Base-by-base conservation (phyloP, 164 flowering plant species). In the Aristolochia contorta region DNA sequence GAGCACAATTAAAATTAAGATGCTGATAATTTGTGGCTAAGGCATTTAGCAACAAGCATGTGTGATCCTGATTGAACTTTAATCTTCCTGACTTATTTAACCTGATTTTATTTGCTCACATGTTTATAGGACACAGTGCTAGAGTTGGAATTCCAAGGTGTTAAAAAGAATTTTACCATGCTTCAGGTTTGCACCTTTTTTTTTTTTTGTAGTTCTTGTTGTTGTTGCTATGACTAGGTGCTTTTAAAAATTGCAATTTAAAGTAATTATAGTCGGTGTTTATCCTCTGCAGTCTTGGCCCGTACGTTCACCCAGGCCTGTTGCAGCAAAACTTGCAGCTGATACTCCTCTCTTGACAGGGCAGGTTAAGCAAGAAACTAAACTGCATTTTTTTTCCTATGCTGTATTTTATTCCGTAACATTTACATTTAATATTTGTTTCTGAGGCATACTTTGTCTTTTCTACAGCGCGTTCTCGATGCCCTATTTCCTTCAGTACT, bases 81-180 rank as follows among this genome's bases (percentile, higher is more conserved):
- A 27, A 37, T 37, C 12, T 37, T 37, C 43, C 43, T 10, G 43
- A 37, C 43, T 37, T 3, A 37, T 10, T 37, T 37, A 37, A 37
- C 43, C 43, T 10, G 12, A 32, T 30, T 37, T 16, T 56, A 45
- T 64, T 37, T 60, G 54, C 54, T 49, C 50, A 23, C 59, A 16
- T 5, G 9, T 76, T 41, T 84, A 66, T 84, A 94, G 99, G 99
- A 94, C 62, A 84, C 85, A 45, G 97, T 94, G 16, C 66, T 94
- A 58, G 99, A 94, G 81, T 96, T 94, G 67, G 99, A 94, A 77
- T 94, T 94, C 69, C 99, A 91, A 78, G 99, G 99, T 71, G 96
- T 87, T 16, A 91, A 82, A 71, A 94, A 87, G 78, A 64, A 84
- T 57, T 72, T 87, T 60, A 87, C 96, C 47, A 91, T 94, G 99